Percentiles rank a stretch among this genome's conserved stretches.
phyloP scores from a whole-genome alignment of 2,329 filamentous ascomycete species.

The Ascochyta koolunga region DNA sequence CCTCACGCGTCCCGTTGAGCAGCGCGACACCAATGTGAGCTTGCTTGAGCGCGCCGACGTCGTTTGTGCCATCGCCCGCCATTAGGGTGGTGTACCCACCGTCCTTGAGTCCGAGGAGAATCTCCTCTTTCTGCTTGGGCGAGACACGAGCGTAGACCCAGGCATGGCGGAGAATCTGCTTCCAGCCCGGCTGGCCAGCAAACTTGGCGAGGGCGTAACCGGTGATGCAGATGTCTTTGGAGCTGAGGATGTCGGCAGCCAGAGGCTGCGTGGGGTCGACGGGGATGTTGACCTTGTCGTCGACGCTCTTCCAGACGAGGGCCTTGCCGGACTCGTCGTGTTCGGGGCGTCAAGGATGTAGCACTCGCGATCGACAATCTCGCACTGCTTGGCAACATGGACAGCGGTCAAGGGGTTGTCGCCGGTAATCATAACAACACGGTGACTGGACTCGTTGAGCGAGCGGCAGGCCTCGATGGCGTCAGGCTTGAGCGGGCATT shows the following conservation, averaged over 20 bases:
- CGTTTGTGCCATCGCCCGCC: constrained; percentile 98
- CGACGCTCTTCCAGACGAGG: constrained; percentile 92
- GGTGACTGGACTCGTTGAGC: constrained; percentile 98
- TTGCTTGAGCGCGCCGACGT: constrained; percentile 96
- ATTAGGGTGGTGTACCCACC: constrained; percentile 98
- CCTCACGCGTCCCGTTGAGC: constrained; percentile 90
- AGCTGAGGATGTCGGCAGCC: constrained; percentile 78
- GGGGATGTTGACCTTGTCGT: constrained; percentile 84
- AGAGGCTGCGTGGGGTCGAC: constrained; percentile 84
- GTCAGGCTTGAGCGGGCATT: constrained; percentile 95
- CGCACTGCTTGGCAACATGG: constrained; percentile 92
- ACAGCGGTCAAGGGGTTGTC: constrained; percentile 97
- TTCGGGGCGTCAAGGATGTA: constrained; percentile 96
- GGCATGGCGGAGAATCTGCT: constrained; percentile 79
- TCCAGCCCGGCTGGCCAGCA: constrained; percentile 77
- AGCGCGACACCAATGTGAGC: constrained; percentile 96
- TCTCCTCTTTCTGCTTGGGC: constrained; percentile 98
- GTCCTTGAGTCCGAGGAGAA: constrained; percentile 93
- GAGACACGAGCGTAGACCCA: constrained; percentile 99
- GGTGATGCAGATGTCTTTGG: constrained; percentile 93
- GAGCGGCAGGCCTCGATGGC: constrained; percentile 92
- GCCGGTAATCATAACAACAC: constrained; percentile 98
- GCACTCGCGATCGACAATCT: constrained; percentile 95
- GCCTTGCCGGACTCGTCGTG: constrained; percentile 80
- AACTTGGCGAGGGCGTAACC: constrained; percentile 92